These are phyloP conservation scores for Dioscorea alata DNA, from an alignment of 106 monocot genomes.

Conservation along the genomic window DNA sequence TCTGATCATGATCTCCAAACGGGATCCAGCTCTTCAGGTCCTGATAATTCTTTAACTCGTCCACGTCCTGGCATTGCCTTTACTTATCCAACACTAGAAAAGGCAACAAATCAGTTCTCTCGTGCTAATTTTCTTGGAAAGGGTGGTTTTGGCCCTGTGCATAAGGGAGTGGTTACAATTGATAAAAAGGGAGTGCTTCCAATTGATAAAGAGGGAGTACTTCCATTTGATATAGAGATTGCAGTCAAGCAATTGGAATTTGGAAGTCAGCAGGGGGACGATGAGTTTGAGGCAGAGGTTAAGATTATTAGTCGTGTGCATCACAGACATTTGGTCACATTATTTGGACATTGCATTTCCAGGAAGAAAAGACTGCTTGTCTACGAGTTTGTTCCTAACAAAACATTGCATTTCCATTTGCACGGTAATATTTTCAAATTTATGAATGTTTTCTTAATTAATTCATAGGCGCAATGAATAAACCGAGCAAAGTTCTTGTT, in stretches of 20 bases:
- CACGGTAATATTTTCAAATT: slow-evolving; percentile 22
- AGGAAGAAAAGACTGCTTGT: slow-evolving; percentile 32
- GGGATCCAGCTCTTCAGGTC: slow-evolving; percentile 21
- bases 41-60: slow-evolving; percentile 14
- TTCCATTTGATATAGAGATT: slow-evolving; percentile 36
- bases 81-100: slow-evolving; percentile 20
- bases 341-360: slow-evolving; percentile 46
- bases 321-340: slow-evolving; percentile 41
- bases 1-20: neutral
- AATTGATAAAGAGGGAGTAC: slow-evolving; percentile 37
- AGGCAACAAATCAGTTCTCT: slow-evolving; percentile 33
- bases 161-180: slow-evolving; percentile 35
- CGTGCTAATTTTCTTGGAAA: slow-evolving; percentile 36
- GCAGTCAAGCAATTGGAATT: slow-evolving; percentile 41
- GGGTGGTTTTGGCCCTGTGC: slow-evolving; percentile 45
- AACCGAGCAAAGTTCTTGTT: too few species aligned
- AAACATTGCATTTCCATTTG: slow-evolving; percentile 45
- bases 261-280: slow-evolving; percentile 49
- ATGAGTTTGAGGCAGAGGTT: slow-evolving; percentile 55
- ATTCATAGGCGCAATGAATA: too few species aligned
- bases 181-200: slow-evolving; percentile 35
- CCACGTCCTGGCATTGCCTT: slow-evolving; percentile 19
- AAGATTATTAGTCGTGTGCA: slow-evolving; percentile 53
- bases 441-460: neutral
- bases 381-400: slow-evolving; percentile 45